These are phyloP conservation scores for Amanita fuliginea DNA, from an alignment of 768 basidiomycete species.

Conservation along the genomic window DNA sequence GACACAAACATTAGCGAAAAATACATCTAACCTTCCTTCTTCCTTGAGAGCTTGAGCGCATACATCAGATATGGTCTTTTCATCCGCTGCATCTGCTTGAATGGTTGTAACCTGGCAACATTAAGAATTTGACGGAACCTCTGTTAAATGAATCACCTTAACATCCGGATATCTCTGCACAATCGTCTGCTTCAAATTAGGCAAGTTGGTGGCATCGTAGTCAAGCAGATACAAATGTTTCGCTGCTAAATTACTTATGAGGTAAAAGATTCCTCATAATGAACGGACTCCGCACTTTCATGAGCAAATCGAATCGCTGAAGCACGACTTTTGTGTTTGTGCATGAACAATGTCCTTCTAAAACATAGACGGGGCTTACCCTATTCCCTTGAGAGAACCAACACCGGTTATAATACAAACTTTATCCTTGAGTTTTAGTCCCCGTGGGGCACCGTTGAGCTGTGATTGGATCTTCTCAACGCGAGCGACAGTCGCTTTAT, in stretches of 20 bases:
- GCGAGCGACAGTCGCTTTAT: constrained; percentile 51
- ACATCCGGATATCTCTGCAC: constrained; percentile 62
- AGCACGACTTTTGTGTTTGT: constrained; percentile 42
- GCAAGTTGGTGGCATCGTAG: constrained; percentile 55
- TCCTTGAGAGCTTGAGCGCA: constrained; percentile 69
- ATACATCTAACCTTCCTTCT: constrained; percentile 82
- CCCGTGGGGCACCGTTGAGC: constrained; percentile 40
- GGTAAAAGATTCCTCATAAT: background rate
- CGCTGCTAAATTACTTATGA: constrained; percentile 39
- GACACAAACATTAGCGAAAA: constrained; percentile 83
- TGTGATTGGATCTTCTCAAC: constrained; percentile 62
- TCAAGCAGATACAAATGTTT: constrained; percentile 69
- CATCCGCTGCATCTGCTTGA: constrained; percentile 79
- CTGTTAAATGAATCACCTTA: constrained; percentile 38
- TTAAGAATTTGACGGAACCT: background rate
- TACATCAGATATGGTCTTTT: constrained; percentile 50
- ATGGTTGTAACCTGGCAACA: constrained; percentile 54
- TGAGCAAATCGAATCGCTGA: constrained; percentile 66
- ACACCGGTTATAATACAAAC: constrained; percentile 86
- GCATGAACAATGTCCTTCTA: background rate
- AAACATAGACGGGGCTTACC: constrained; percentile 33
- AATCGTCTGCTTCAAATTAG: constrained; percentile 60
- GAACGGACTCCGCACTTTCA: constrained; percentile 40
- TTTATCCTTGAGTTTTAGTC: constrained; percentile 55
- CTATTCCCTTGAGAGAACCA: constrained; percentile 80